Percentiles rank a stretch among this genome's conserved stretches.
phyloP scores from a whole-genome alignment of 179 eudicot species.

The Vitellaria paradoxa region DNA sequence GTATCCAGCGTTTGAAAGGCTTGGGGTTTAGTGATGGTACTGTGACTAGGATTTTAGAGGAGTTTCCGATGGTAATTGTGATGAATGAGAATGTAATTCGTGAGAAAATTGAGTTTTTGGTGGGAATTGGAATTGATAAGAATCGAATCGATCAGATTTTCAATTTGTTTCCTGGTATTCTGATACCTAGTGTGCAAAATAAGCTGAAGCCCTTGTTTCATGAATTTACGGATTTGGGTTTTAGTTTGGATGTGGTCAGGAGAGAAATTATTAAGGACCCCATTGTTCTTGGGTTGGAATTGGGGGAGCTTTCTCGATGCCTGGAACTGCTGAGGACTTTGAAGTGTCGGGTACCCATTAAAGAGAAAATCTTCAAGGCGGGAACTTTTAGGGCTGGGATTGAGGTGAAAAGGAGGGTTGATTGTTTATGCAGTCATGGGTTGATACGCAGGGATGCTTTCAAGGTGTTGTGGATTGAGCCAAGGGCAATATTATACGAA shows the following conservation, averaged over 20 bases:
- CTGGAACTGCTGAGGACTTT: slow-evolving; percentile 57
- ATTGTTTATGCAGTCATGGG: slow-evolving; percentile 67
- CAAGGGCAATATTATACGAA: slow-evolving; percentile 60
- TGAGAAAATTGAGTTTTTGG: slow-evolving; percentile 47
- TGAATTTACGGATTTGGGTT: slow-evolving; percentile 69
- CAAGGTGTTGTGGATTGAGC: slow-evolving; percentile 72
- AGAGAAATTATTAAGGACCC: slow-evolving; percentile 68
- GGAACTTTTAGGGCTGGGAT: slow-evolving; percentile 74
- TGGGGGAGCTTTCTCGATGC: slow-evolving; percentile 71
- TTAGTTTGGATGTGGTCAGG: slow-evolving; percentile 31
- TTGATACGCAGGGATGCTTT: slow-evolving; percentile 75
- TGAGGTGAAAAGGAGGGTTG: slow-evolving; percentile 63
- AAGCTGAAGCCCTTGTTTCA: slow-evolving; percentile 65
- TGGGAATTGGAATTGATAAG: slow-evolving; percentile 35
- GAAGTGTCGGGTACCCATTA: slow-evolving; percentile 57
- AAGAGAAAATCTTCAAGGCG: slow-evolving; percentile 48
- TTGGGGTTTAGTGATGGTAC: slow-evolving; percentile 60
- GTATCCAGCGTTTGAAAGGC: slow-evolving; percentile 49
- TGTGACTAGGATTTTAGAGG: slow-evolving; percentile 60
- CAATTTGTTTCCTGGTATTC: slow-evolving; percentile 41
- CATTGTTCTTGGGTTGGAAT: slow-evolving; percentile 54
- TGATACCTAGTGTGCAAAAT: slow-evolving; percentile 49
- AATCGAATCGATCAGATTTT: slow-evolving; percentile 36
- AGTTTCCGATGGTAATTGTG: slow-evolving; percentile 50
- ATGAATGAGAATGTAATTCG: slow-evolving; percentile 40